Conservation (phyloP, 2,329 filamentous ascomycete genomes). For the Cordyceps cateniannulata region DNA sequence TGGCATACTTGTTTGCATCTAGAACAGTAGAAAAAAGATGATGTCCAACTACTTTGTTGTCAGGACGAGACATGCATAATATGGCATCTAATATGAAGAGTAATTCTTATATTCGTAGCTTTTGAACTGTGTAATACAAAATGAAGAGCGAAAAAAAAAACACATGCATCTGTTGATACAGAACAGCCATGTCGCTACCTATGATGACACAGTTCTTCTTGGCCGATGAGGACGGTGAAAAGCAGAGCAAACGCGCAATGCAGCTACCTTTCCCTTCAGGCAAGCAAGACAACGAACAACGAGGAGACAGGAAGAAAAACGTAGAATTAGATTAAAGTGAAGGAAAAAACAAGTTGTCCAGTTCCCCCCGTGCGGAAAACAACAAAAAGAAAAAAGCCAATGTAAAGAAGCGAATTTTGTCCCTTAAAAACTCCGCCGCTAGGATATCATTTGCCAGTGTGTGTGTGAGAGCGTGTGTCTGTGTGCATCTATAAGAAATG, state of each 20-base stretch:
- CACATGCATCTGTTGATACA: not conserved
- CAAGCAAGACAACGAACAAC: too few species aligned
- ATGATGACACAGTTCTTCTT: not conserved
- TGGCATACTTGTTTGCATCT: not conserved
- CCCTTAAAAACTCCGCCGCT: constrained; percentile 10
- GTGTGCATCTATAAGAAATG: constrained; percentile 6
- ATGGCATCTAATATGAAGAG: not conserved
- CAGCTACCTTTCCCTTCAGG: too few species aligned
- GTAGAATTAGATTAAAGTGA: not conserved
- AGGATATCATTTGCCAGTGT: constrained; percentile 11
- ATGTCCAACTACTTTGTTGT: not conserved
- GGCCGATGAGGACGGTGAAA: not conserved
- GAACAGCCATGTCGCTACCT: not conserved
- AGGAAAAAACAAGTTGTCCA: too few species aligned
- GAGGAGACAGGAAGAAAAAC: not conserved
- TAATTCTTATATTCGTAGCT: not conserved
- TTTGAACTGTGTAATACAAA: not conserved
- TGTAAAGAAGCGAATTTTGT: not conserved
- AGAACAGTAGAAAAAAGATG: not conserved
- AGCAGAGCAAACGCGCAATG: too few species aligned
- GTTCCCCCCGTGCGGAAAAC: not conserved
- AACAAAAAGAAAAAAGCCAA: not conserved
- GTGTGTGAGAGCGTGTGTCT: not conserved
- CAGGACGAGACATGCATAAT: not conserved
- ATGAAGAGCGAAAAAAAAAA: not conserved